Conservation (phyloP, 305 asterid genomes). For the Fraxinus albicans region DNA sequence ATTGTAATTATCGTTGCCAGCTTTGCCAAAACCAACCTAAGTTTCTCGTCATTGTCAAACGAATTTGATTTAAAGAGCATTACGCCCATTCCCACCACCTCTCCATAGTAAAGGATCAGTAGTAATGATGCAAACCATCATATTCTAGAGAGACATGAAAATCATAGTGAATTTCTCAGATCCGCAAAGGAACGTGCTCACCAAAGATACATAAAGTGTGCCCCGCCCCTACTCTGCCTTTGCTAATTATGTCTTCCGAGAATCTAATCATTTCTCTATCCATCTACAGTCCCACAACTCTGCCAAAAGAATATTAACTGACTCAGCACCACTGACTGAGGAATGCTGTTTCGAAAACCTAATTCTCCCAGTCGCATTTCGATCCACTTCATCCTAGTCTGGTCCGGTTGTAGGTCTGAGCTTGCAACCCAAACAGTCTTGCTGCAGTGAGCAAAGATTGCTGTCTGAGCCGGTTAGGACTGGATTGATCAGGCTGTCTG, state of each 20-base stretch:
- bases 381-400: not conserved
- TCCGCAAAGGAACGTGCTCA: not conserved
- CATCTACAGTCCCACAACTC: not conserved
- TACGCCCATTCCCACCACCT: not conserved
- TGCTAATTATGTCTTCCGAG: not conserved
- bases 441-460: not conserved
- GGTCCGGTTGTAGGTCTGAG: not conserved
- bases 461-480: not conserved
- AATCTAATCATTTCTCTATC: not conserved
- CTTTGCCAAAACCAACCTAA: not conserved
- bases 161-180: not conserved
- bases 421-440: not conserved
- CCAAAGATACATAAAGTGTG: not conserved
- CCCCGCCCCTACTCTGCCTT: not conserved
- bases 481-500: not conserved
- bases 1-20: not conserved
- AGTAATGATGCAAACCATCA: not conserved
- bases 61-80: not conserved
- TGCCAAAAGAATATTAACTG: not conserved
- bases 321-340: not conserved
- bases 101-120: not conserved
- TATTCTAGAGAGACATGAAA: not conserved
- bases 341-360: not conserved
- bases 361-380: not conserved
- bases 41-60: not conserved